Percentiles rank a stretch among this genome's conserved stretches.
Evolutionary conservation across 495 filamentous ascomycete genomes (phyloP).

Genomic region (Penicillium herquei): DNA sequence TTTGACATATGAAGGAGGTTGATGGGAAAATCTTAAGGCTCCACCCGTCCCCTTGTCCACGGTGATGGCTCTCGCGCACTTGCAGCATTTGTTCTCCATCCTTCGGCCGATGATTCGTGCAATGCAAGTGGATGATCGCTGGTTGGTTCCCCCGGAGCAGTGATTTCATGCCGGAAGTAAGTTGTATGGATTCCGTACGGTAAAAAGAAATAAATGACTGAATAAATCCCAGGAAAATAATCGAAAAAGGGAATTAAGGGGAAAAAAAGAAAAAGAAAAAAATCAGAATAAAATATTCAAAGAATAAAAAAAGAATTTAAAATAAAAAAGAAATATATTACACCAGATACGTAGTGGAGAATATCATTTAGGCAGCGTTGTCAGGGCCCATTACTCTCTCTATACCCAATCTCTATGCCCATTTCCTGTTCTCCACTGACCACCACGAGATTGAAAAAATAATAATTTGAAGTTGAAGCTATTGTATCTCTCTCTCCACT

Average conservation of each 20-base stretch:
- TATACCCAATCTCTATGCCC: not conserved
- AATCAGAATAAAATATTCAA: not conserved
- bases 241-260: not conserved
- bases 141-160: slow-evolving; percentile 6
- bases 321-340: not conserved
- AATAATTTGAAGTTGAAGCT: not conserved
- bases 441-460: not conserved
- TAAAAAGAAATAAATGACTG: not conserved
- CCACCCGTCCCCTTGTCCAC: slow-evolving; percentile 28
- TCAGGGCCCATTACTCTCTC: not conserved
- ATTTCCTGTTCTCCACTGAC: not conserved
- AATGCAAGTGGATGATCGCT: slow-evolving; percentile 18
- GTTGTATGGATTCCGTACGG: not conserved
- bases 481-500: not conserved
- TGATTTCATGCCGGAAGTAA: slow-evolving; percentile 1
- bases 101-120: slow-evolving; percentile 19
- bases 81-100: slow-evolving; percentile 14
- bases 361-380: slow-evolving; percentile 2
- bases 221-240: slow-evolving; percentile 1
- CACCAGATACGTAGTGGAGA: slow-evolving; percentile 1
- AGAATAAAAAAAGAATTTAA: not conserved
- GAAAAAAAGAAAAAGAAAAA: not conserved
- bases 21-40: slow-evolving; percentile 2
- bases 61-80: slow-evolving; percentile 29
- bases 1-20: too few species aligned